These are phyloP conservation scores for Phaeodactylum tricornutum DNA, from an alignment of 108 stramenopile genomes.

Conservation along the genomic window DNA sequence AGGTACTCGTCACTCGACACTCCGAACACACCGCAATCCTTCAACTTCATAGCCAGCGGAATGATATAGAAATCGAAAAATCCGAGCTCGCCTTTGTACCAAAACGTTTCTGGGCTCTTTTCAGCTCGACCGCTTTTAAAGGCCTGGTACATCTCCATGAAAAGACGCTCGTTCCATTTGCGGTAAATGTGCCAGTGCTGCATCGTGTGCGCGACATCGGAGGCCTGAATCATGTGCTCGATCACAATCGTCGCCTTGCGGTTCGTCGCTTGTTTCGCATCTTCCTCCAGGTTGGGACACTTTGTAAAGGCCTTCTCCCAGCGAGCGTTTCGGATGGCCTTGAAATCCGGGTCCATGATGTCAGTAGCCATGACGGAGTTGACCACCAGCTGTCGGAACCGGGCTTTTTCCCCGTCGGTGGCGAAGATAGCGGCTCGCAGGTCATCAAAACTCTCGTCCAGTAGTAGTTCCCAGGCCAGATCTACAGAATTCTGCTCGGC, in stretches of 20 bases:
- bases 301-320: slow-evolving; percentile 3
- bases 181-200: slow-evolving; percentile 29
- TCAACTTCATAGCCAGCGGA: slow-evolving; percentile 33
- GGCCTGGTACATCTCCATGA: slow-evolving; percentile 2
- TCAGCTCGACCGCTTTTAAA: background rate
- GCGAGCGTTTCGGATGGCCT: slow-evolving; percentile 4
- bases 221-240: slow-evolving; percentile 33
- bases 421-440: slow-evolving; percentile 2
- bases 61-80: slow-evolving; percentile 36
- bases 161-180: slow-evolving; percentile 7
- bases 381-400: slow-evolving; percentile 8
- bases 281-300: background rate
- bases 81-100: slow-evolving; percentile 12
- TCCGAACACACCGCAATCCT: slow-evolving; percentile 33
- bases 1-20: slow-evolving; percentile 11
- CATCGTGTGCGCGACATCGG: slow-evolving; percentile 35
- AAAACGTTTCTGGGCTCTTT: background rate
- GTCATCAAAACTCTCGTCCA: background rate
- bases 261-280: slow-evolving; percentile 4
- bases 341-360: slow-evolving; percentile 7
- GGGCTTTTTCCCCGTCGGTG: background rate
- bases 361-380: slow-evolving; percentile 9
- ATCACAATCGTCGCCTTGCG: slow-evolving; percentile 29
- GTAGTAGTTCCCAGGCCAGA: slow-evolving; percentile 9
- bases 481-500: slow-evolving; percentile 12